A percentile compares a stretch with the other conserved stretches of the same genome.
Evolutionary conservation across 2,329 filamentous ascomycete species (phyloP).

Genomic region (Coleophoma cylindrospora): DNA sequence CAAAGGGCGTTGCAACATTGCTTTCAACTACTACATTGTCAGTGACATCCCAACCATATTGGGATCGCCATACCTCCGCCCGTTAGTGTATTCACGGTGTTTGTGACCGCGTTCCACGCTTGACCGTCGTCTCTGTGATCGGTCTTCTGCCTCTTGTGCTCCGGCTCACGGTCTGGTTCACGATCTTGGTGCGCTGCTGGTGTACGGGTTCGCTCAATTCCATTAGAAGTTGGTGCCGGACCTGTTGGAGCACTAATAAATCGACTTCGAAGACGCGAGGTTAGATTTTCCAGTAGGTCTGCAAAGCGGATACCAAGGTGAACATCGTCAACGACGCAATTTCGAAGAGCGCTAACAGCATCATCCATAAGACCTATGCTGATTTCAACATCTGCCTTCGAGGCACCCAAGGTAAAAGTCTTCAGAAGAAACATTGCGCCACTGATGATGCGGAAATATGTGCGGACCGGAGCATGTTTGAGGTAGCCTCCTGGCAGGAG

Average conservation of each 20-base stretch:
- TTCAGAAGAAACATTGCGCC: slow-evolving; percentile 82
- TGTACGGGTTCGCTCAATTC: slow-evolving; percentile 16
- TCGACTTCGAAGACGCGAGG: slow-evolving; percentile 65
- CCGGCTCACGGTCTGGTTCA: slow-evolving; percentile 24
- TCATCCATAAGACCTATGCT: slow-evolving; percentile 72
- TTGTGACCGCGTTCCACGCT: slow-evolving; percentile 23
- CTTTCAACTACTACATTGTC: slow-evolving; percentile 12
- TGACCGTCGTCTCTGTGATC: slow-evolving; percentile 17
- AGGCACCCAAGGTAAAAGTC: slow-evolving; percentile 77
- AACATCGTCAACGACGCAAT: slow-evolving; percentile 79
- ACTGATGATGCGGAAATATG: slow-evolving; percentile 82
- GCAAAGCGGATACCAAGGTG: slow-evolving; percentile 82
- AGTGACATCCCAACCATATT: slow-evolving; percentile 2
- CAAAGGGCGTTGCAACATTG: slow-evolving; percentile 57
- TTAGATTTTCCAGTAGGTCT: slow-evolving; percentile 74
- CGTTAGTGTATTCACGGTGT: slow-evolving; percentile 17
- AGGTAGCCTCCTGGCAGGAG: slow-evolving; percentile 70
- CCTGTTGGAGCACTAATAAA: slow-evolving; percentile 63
- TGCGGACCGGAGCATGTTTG: slow-evolving; percentile 77
- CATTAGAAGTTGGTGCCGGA: slow-evolving; percentile 23
- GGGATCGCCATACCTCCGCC: slow-evolving; percentile 10
- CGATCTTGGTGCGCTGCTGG: slow-evolving; percentile 22
- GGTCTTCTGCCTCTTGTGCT: slow-evolving; percentile 24
- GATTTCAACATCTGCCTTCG: slow-evolving; percentile 70
- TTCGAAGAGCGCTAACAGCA: slow-evolving; percentile 68